Evolutionary conservation across 2,329 filamentous ascomycete species (phyloP), one percentile per base, ranked within the genome.

Genomic region (Trichoderma arundinaceum): DNA sequence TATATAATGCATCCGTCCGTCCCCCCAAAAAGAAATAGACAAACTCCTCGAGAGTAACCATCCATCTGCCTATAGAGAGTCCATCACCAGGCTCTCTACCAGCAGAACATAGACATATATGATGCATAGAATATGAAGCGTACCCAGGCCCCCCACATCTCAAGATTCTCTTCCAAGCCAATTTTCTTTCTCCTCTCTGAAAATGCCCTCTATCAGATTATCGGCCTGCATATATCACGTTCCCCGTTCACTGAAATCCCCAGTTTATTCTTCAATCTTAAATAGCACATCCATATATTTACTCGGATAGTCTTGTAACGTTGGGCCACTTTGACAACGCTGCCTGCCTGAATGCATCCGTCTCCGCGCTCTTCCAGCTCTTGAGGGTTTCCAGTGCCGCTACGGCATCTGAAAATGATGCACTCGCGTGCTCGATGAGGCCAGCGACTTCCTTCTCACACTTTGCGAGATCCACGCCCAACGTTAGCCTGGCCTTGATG

Each of bases 391-490:
- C 76, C 43, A 83, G 70, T 0, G 77, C 77, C 60, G 80, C 80
- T 9, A 82, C 72, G 1, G 87, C 89, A 66, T 90, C 84, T 48
- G 84, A 81, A 32, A 88, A 77, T 7, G 82, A 83, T 46, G 84
- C 78, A 12, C 72, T 77, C 4, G 83, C 75, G 7, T 85, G 72
- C 32, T 85, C 81, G 12, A 92, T 76, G 9, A 86, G 80, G n/a
- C 80, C 81, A n/a, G 82, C 72, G n/a, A 93, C 77, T 43, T 88
- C 85, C 74, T 88, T 84, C 72, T 90, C 90, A 65, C 80, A 83
- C 72, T 84, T 80, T 2, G 79, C 72, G 72, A 84, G 82, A 39
- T 86, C 83, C 51, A 83, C 84, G 12, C 87, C 85, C 17, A 94
- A 78, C 1, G 87, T 71, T 66, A 83, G 83, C 68, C 86, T 85